Percentiles rank a stretch among this genome's conserved stretches.
These are phyloP conservation scores for Pneumocystis wakefieldiae DNA, from an alignment of 1,139 yeast species.

Conservation along the genomic window DNA sequence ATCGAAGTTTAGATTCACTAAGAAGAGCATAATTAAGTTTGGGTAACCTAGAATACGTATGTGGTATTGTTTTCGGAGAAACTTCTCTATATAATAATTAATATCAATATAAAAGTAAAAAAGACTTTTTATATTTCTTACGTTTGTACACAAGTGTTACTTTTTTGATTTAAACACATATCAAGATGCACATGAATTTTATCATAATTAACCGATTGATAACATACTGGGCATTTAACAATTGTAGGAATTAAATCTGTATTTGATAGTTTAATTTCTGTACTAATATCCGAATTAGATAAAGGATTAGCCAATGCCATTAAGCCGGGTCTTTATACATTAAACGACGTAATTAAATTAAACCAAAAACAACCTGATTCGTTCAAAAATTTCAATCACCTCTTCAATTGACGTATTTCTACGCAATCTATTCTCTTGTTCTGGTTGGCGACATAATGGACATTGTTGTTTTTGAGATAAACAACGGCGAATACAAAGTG, in stretches of 20 bases:
- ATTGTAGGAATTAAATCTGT: background rate
- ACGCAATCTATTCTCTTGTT: constrained; percentile 54
- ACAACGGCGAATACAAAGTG: constrained; percentile 68
- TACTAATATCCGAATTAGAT: background rate
- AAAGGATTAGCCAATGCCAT: background rate
- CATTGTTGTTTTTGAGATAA: constrained; percentile 47
- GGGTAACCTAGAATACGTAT: constrained; percentile 27
- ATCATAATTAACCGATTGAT: constrained; percentile 10
- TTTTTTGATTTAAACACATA: constrained; percentile 3
- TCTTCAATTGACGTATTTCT: constrained; percentile 64
- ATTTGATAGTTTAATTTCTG: background rate
- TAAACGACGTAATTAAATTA: background rate
- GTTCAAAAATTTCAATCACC: constrained; percentile 40
- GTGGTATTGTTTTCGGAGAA: background rate
- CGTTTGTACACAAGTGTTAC: background rate
- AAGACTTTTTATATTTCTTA: too few relatives aligned
- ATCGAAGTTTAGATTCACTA: constrained; percentile 46
- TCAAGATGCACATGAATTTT: constrained; percentile 12
- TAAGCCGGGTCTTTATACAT: background rate
- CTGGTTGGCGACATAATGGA: constrained; percentile 64
- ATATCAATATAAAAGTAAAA: background rate
- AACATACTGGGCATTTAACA: constrained; percentile 15
- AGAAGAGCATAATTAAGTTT: constrained; percentile 49
- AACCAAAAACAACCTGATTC: background rate
- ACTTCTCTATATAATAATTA: background rate